These are phyloP conservation scores for Sporisorium reilianum DNA, from an alignment of 1,284 basidiomycete species.

Conservation along the genomic window DNA sequence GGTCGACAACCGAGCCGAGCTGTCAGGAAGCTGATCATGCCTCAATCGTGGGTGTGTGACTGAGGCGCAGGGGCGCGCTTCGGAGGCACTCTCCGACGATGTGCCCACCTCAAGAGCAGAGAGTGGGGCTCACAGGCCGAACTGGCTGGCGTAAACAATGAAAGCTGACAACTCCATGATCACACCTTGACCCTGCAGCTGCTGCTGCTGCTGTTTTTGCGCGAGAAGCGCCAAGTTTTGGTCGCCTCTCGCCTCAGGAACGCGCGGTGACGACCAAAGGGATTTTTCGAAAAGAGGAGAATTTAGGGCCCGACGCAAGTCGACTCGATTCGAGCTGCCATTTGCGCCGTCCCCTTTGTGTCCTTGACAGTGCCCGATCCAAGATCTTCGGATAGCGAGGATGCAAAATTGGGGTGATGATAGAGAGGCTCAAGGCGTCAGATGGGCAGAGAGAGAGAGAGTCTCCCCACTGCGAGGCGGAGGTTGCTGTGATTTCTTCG, in stretches of 20 bases:
- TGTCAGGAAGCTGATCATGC: slow-evolving; percentile 10
- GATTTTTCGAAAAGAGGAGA: background rate
- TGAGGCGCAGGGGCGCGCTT: too few species aligned
- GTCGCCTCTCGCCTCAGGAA: background rate
- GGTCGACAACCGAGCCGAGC: background rate
- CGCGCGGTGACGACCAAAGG: background rate
- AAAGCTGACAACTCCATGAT: slow-evolving; percentile 34
- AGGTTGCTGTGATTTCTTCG: background rate
- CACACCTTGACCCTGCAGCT: slow-evolving; percentile 1
- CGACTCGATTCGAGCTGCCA: slow-evolving; percentile 12
- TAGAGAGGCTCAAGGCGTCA: background rate
- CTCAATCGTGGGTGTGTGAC: background rate
- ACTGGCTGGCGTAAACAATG: slow-evolving; percentile 10
- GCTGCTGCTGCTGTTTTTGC: background rate
- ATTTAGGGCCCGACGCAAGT: slow-evolving; percentile 23
- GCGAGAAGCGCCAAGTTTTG: background rate
- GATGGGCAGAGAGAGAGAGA: background rate
- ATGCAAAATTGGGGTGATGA: background rate
- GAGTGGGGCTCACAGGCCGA: background rate
- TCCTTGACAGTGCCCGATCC: too few species aligned
- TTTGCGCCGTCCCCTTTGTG: background rate
- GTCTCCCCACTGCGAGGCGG: background rate
- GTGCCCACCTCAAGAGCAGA: background rate
- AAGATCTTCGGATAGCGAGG: too few species aligned
- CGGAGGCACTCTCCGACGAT: too few species aligned